Evolutionary conservation across 805 yeast genomes (phyloP), one percentile per base, ranked within the genome.

Genomic region (Yamadazyma ubonensis): DNA sequence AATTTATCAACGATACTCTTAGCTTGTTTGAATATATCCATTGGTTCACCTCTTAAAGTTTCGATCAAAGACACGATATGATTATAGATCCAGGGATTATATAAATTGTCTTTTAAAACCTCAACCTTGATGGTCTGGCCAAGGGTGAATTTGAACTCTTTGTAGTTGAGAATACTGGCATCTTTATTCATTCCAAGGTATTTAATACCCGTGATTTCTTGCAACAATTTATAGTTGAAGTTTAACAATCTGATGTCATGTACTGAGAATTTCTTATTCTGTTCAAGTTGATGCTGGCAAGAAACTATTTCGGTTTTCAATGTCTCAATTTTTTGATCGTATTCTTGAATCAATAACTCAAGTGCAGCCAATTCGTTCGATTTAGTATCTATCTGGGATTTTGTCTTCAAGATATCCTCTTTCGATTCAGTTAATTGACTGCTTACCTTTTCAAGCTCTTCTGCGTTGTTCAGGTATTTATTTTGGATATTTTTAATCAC

Each of bases 131-230:
- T 27, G 12, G 17, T 12, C 9, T 33, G 29, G n/a, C 36, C 29
- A 8, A 42, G 25, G 14, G 29, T 36, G 10, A 41, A 25, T 29
- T 35, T 31, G 27, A 40, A 59, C 19, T 46, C 46, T 16, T 31
- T 25, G 12, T 38, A 44, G 21, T 35, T 23, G 15, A 45, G 38
- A 5, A 29, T 4, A 1, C 43, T 30, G 9, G 16, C 7, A 3
- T 28, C 23, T 3, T 39, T 34, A 11, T 25, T 23, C 14, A 26
- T 43, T 0, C 30, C 28, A 18, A 37, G 18, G 15, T 30, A 59
- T 23, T 44, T 42, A 25, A 65, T 44, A 1, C 57, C 55, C 1
- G 68, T 44, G 10, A 58, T 36, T 4, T 48, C 45, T 42, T 63
- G 66, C 9, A 64, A 41, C 9, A 65, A 29, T 17, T 48, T 47